These are phyloP conservation scores for Chalaropsis ovoidea DNA, from an alignment of 2,329 filamentous ascomycete species.

Conservation along the genomic window DNA sequence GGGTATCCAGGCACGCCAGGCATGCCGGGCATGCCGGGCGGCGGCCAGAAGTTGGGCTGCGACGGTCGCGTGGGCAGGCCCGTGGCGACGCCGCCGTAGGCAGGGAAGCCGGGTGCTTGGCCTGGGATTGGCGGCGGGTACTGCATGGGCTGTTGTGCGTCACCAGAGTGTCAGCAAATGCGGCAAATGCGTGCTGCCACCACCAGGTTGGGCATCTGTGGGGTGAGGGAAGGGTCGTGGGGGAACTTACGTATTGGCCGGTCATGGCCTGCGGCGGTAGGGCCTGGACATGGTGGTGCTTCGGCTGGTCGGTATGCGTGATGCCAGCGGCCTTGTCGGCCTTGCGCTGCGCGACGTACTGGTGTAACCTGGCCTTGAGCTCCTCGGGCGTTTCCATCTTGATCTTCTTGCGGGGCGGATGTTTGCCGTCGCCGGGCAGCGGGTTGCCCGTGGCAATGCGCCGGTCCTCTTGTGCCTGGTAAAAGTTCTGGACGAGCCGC, in stretches of 20 bases:
- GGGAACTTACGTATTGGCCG: constrained; percentile 21
- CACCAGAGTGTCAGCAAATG: constrained; percentile 20
- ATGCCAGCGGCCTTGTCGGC: constrained; percentile 44
- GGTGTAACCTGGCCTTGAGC: constrained; percentile 68
- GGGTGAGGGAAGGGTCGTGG: background rate
- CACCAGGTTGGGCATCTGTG: background rate
- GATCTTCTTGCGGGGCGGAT: constrained; percentile 59
- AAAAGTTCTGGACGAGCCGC: constrained; percentile 74
- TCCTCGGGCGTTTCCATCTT: constrained; percentile 67
- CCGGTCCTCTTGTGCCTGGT: constrained; percentile 73
- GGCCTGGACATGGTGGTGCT: background rate
- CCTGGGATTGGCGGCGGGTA: constrained; percentile 29
- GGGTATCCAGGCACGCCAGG: constrained; percentile 31
- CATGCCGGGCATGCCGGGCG: background rate
- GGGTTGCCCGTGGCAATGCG: constrained; percentile 77
- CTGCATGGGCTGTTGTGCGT: constrained; percentile 19
- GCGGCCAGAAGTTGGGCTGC: constrained; percentile 22
- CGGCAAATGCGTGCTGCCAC: too few species aligned
- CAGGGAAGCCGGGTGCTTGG: constrained; percentile 21
- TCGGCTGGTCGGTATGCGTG: constrained; percentile 13
- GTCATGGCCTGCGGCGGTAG: constrained; percentile 14
- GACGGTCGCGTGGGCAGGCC: constrained; percentile 39
- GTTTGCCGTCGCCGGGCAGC: constrained; percentile 52
- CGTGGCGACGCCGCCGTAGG: constrained; percentile 31
- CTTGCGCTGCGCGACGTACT: constrained; percentile 59